These are phyloP conservation scores for Pittosporum tobira DNA, from an alignment of 129 eudicot genomes.

Conservation along the genomic window DNA sequence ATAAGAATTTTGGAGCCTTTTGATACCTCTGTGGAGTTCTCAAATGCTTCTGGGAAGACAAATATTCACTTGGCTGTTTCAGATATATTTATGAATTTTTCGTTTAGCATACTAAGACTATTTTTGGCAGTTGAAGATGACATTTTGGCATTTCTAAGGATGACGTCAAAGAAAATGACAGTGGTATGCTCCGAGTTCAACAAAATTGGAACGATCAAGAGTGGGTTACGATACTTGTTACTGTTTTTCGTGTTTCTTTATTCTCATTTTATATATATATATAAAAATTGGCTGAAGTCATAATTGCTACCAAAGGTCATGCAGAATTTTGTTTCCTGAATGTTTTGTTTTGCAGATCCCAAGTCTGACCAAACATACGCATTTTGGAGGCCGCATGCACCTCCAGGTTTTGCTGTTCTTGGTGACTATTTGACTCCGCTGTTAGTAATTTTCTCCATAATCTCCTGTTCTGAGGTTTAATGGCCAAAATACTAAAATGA, in stretches of 20 bases:
- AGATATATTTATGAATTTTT: conserved; percentile 92
- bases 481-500: too few species aligned
- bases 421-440: conserved; percentile 95
- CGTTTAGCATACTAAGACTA: conserved; percentile 74
- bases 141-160: conserved; percentile 70
- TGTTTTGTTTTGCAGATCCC: conserved; percentile 36
- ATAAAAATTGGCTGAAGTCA: background rate
- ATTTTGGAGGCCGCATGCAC: conserved; percentile 98
- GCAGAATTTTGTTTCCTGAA: background rate
- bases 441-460: conserved; percentile 40
- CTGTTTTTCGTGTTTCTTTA: background rate
- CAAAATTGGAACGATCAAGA: conserved; percentile 67
- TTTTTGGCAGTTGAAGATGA: conserved; percentile 96
- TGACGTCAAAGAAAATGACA: conserved; percentile 73
- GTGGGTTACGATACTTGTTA: conserved; percentile 29
- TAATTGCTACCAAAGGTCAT: background rate
- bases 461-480: background rate
- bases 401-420: conserved; percentile 92
- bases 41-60: conserved; percentile 81
- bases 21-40: conserved; percentile 72
- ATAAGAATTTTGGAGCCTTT: conserved; percentile 90
- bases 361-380: conserved; percentile 55
- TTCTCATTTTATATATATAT: background rate
- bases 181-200: conserved; percentile 84
- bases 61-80: conserved; percentile 68